These are phyloP conservation scores for Cutaneotrichosporon sp. DNA, from an alignment of 1,284 basidiomycete genomes.

Conservation along the genomic window DNA sequence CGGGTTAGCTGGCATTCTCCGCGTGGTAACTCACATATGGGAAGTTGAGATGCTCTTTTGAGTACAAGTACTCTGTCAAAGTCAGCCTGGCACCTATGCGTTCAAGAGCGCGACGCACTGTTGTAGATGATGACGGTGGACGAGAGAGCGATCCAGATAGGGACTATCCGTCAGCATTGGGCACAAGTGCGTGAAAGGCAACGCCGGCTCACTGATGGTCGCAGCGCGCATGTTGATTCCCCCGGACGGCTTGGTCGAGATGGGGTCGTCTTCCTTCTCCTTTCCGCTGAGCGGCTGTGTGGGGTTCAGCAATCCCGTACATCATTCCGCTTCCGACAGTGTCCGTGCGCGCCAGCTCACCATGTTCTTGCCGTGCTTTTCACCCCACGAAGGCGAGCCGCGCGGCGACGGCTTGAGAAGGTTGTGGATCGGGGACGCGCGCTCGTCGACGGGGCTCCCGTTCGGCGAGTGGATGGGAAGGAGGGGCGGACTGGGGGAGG, in stretches of 20 bases:
- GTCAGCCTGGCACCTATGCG: conserved; percentile 2
- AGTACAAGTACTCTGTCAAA: conserved; percentile 68
- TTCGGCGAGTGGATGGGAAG: conserved; percentile 10
- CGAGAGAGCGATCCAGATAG: conserved; percentile 72
- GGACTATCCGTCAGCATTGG: conserved; percentile 32
- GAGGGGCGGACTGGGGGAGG: conserved; percentile 5
- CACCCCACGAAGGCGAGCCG: neutral
- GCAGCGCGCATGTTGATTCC: conserved; percentile 19
- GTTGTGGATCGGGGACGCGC: conserved; percentile 7
- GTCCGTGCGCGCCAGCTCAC: neutral
- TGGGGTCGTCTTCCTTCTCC: conserved; percentile 3
- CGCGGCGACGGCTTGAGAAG: neutral
- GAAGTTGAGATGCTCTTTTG: conserved; percentile 65
- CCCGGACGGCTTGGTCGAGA: conserved; percentile 2
- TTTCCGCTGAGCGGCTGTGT: conserved; percentile 5
- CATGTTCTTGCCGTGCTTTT: neutral
- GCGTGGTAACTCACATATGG: conserved; percentile 55
- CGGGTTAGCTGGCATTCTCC: conserved; percentile 18
- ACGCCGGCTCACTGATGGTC: conserved; percentile 21
- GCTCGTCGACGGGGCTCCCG: neutral
- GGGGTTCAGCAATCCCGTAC: neutral
- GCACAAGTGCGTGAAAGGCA: neutral
- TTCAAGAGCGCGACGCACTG: conserved; percentile 53
- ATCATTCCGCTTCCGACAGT: neutral
- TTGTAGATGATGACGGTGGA: conserved; percentile 94